phyloP scores from a whole-genome alignment of 176 grass and related monocot species.

The Ananas comosus region DNA sequence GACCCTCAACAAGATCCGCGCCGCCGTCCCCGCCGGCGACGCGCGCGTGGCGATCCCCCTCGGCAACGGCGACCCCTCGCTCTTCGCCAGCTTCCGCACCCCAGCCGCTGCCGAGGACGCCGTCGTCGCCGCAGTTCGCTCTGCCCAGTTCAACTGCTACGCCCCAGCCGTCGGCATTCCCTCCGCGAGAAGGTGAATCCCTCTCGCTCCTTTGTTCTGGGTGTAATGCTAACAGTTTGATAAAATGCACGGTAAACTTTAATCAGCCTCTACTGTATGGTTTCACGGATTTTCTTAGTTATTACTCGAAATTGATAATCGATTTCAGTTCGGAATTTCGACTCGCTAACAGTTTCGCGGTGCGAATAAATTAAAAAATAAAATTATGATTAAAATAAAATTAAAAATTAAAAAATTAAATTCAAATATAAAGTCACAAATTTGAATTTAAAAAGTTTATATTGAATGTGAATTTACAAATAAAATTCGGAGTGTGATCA shows the following conservation, averaged over 20 bases:
- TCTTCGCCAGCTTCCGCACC: slow-evolving; percentile 57
- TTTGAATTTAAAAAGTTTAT: too few relatives aligned
- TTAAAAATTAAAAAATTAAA: too few relatives aligned
- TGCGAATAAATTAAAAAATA: too few relatives aligned
- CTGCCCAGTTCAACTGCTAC: slow-evolving; percentile 50
- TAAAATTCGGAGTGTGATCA: too few relatives aligned
- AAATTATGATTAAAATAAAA: too few relatives aligned
- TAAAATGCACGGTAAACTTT: neutral
- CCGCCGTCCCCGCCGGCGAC: slow-evolving; percentile 26
- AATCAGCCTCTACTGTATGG: neutral
- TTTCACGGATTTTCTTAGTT: too few relatives aligned
- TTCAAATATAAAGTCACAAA: too few relatives aligned
- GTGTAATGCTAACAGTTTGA: too few relatives aligned
- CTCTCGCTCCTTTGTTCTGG: neutral
- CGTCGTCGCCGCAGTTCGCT: slow-evolving; percentile 47
- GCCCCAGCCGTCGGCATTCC: slow-evolving; percentile 23
- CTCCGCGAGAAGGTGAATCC: slow-evolving; percentile 40
- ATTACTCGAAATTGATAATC: too few relatives aligned
- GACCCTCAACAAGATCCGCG: slow-evolving; percentile 21
- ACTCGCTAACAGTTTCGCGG: too few relatives aligned
- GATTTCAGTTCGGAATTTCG: too few relatives aligned
- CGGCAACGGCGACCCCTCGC: slow-evolving; percentile 53
- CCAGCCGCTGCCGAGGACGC: slow-evolving; percentile 51
- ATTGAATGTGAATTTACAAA: too few relatives aligned
- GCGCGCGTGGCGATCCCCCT: slow-evolving; percentile 36